Base-by-base conservation (phyloP, 768 basidiomycete genomes). In the Amanita brunnescens region DNA sequence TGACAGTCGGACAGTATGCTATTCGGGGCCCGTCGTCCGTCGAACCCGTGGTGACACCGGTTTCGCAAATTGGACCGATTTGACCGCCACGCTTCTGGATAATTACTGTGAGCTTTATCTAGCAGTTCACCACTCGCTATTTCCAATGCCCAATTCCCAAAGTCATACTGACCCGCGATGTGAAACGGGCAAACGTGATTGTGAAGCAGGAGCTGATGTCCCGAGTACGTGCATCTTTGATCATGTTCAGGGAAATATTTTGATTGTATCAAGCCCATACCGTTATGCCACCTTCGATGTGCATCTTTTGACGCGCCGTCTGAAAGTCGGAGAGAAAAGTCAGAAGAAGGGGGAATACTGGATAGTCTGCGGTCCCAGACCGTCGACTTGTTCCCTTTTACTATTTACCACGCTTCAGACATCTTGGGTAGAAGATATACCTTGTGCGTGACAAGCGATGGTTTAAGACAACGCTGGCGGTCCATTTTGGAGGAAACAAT, bases 201-300 rank as follows among this genome's bases (percentile, higher is more conserved):
- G 61, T 72, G 14, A 76, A 70, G 64, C 75, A 81, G 34, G 62
- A 73, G 37, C 72, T 91, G 14, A 72, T 81, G 38, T 85, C 83
- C 42, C 73, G 87, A 52, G 89, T 91, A 64, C 50, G 82, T 63
- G 14, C 10, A 16, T 35, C 6, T 50, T 23, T 3, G 24, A 24
- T 43, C 26, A 44, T 33, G 14, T 16, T 23, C 23, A 2, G 12
- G 2, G 3, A 5, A 6, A 47, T 1, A 30, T 14, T 5, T 33
- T 47, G n/a, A 35, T 26, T 16, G n/a, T 21, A 39, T 44, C 5
- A 55, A 91, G 90, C 90, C 90, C 24, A 77, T 92, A 49, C 85
- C 88, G 3, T 67, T 92, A 2, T 83, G 85, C 33, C 91, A 83
- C 56, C 75, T 92, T n/a, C 80, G 79, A 14, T 71, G 91, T 6